Conservation (phyloP, 495 filamentous ascomycete genomes). For the Daldinia bambusicola region DNA sequence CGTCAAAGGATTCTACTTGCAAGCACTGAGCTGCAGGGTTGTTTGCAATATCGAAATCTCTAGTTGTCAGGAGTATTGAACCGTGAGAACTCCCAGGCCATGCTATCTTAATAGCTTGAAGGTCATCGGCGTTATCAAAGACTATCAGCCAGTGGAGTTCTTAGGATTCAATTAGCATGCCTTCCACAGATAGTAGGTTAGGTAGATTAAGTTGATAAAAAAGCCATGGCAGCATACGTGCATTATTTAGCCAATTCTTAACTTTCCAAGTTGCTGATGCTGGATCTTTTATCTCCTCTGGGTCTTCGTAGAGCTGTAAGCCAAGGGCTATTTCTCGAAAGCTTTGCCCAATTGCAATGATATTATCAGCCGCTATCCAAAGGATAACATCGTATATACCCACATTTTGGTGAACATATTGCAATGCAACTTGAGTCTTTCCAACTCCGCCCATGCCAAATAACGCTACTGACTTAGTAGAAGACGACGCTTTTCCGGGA, state of each 20-base stretch:
- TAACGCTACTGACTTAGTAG: no score
- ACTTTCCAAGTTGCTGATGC: no score
- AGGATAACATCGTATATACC: conserved; percentile 54
- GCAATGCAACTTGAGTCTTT: conserved; percentile 54
- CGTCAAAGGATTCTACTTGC: conserved; percentile 24
- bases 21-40: conserved; percentile 17
- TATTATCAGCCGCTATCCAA: conserved; percentile 54
- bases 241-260: conserved; percentile 50
- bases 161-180: conserved; percentile 28
- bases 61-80: conserved; percentile 54
- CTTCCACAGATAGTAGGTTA: background rate
- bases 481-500: no score
- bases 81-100: conserved; percentile 49
- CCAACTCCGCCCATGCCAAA: conserved; percentile 56
- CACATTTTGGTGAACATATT: conserved; percentile 43
- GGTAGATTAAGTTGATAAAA: no score
- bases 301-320: no score
- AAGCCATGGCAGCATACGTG: conserved; percentile 47
- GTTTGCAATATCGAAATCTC: conserved; percentile 36
- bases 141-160: conserved; percentile 57
- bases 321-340: conserved; percentile 52
- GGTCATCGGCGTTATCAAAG: conserved; percentile 54
- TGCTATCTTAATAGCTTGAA: conserved; percentile 47
- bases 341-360: conserved; percentile 45
- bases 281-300: no score